Evolutionary conservation across 2,329 filamentous ascomycete species (phyloP).

Genomic region (Cryphonectria naterciae): DNA sequence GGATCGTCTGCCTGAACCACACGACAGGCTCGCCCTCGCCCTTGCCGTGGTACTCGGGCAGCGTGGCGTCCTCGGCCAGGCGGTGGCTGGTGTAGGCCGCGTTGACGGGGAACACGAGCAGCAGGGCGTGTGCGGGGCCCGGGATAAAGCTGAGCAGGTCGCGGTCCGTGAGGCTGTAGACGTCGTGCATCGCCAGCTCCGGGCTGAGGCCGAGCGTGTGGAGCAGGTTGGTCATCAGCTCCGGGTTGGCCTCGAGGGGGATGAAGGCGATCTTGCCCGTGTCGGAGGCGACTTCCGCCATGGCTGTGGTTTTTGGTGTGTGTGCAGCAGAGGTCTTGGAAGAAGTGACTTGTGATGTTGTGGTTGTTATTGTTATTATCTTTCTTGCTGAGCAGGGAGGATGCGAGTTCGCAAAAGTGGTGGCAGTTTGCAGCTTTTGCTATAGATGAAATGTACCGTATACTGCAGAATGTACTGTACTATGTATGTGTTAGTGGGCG

Average conservation of each 20-base stretch:
- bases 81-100: slow-evolving; percentile 79
- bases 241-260: slow-evolving; percentile 75
- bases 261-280: slow-evolving; percentile 50
- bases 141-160: slow-evolving; percentile 86
- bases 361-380: background rate
- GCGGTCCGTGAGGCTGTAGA: slow-evolving; percentile 87
- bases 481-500: background rate
- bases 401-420: background rate
- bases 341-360: background rate
- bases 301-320: background rate
- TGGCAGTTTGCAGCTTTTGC: background rate
- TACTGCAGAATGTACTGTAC: background rate
- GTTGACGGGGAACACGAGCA: slow-evolving; percentile 89
- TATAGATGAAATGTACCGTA: background rate
- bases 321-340: background rate
- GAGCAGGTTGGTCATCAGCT: slow-evolving; percentile 83
- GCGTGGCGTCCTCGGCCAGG: slow-evolving; percentile 69
- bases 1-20: slow-evolving; percentile 95
- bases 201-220: slow-evolving; percentile 82
- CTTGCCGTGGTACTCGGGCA: slow-evolving; percentile 66
- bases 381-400: background rate
- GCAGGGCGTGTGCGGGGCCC: slow-evolving; percentile 82
- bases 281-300: slow-evolving; percentile 40
- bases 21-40: slow-evolving; percentile 76
- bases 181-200: slow-evolving; percentile 82